Conservation (phyloP, 2,329 filamentous ascomycete species). For the Catunica adiposa region DNA sequence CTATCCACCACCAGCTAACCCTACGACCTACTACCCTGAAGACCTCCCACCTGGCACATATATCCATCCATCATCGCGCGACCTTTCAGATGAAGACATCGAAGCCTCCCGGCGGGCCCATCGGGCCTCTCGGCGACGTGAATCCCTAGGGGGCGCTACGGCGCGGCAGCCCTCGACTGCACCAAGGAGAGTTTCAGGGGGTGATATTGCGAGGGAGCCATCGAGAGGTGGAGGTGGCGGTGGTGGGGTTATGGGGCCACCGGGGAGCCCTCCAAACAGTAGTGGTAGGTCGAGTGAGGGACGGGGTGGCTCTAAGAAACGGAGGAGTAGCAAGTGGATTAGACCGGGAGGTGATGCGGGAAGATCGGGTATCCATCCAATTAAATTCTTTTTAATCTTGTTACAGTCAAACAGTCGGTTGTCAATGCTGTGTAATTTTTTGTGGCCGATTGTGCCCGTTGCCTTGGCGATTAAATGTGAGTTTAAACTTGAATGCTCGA, state of each 20-base stretch:
- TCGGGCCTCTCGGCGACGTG: not conserved
- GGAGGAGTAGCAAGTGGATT: constrained; percentile 1
- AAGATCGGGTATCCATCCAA: constrained; percentile 26
- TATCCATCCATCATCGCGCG: not conserved
- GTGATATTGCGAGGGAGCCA: constrained; percentile 1
- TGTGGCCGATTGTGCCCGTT: constrained; percentile 32
- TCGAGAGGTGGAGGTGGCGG: not conserved
- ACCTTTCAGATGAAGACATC: constrained; percentile 1
- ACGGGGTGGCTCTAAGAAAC: not conserved
- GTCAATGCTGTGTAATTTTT: constrained; percentile 29
- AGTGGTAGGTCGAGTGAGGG: not conserved
- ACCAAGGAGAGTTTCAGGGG: not conserved
- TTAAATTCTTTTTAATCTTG: constrained; percentile 27
- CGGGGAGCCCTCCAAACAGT: not conserved
- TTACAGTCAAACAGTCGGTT: constrained; percentile 28
- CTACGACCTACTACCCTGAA: not conserved
- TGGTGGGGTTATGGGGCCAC: not conserved
- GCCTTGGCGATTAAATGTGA: constrained; percentile 25
- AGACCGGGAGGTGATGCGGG: constrained; percentile 27
- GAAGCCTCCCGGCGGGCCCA: not conserved
- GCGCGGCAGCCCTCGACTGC: not conserved
- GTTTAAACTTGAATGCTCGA: not conserved
- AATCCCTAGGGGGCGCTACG: not conserved
- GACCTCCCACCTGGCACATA: not conserved
- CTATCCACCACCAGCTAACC: not conserved